Conservation (phyloP, 352 stramenopile genomes). For the Globisporangium carolinianum region DNA sequence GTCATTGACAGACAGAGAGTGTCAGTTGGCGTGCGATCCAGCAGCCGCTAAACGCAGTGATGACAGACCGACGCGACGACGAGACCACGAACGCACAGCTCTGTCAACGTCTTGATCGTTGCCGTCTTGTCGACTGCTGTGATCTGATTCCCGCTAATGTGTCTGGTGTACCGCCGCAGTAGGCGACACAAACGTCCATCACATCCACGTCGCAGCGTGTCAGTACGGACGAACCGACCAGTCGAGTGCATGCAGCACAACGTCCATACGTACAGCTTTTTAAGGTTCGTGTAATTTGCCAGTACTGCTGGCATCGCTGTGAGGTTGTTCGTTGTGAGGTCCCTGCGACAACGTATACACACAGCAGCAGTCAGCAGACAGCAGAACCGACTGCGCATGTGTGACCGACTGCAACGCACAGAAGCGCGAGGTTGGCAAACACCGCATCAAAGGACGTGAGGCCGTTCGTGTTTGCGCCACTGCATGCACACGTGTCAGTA, state of each 20-base stretch:
- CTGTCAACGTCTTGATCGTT: too few species aligned
- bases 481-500: too few species aligned
- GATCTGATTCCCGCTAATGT: conserved; percentile 3
- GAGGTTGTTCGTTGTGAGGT: conserved; percentile 6
- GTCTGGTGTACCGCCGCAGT: neutral
- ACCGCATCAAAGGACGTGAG: neutral
- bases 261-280: neutral
- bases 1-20: too few species aligned
- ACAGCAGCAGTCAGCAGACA: neutral
- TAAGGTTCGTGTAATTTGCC: neutral
- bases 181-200: too few species aligned
- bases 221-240: neutral
- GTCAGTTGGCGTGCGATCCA: too few species aligned
- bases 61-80: neutral
- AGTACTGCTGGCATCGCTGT: neutral
- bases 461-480: too few species aligned
- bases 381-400: too few species aligned
- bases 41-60: too few species aligned
- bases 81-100: neutral
- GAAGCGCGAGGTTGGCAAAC: neutral
- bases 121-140: neutral
- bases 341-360: neutral
- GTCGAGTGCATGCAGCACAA: neutral
- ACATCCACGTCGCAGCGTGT: neutral
- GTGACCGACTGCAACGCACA: neutral